Percentiles rank a stretch among this genome's conserved stretches.
phyloP scores from a whole-genome alignment of 805 yeast species.

The Novakomyces olei region DNA sequence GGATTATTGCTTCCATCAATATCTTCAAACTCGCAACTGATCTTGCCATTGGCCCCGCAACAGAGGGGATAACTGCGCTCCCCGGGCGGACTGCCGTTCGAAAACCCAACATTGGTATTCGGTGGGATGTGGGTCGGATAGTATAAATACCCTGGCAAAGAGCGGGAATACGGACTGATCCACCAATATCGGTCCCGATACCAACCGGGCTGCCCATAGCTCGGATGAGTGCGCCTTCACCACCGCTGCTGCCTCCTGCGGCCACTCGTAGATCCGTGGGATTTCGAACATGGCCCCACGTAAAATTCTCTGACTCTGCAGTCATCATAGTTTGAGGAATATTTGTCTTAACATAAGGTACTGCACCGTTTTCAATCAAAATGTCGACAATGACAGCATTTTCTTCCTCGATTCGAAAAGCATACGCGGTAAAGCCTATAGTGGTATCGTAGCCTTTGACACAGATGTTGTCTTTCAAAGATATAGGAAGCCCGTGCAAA shows the following conservation, averaged over 20 bases:
- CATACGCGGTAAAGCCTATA: slow-evolving; percentile 9
- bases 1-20: slow-evolving; percentile 20
- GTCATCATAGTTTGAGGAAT: slow-evolving; percentile 35
- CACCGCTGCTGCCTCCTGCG: slow-evolving; percentile 35
- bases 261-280: slow-evolving; percentile 26
- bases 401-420: slow-evolving; percentile 20
- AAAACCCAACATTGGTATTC: slow-evolving; percentile 20
- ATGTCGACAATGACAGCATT: slow-evolving; percentile 27
- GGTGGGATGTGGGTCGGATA: slow-evolving; percentile 24
- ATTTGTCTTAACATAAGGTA: slow-evolving; percentile 38
- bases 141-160: slow-evolving; percentile 23
- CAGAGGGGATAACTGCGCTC: slow-evolving; percentile 30
- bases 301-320: slow-evolving; percentile 32
- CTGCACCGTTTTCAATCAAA: slow-evolving; percentile 32
- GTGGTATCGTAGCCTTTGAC: slow-evolving; percentile 33
- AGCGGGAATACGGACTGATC: slow-evolving; percentile 29
- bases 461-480: slow-evolving; percentile 44
- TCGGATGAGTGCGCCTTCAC: slow-evolving; percentile 28
- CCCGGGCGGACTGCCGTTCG: slow-evolving; percentile 25
- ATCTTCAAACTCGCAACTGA: slow-evolving; percentile 20
- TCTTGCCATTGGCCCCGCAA: slow-evolving; percentile 28
- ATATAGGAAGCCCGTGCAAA: too few species aligned
- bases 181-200: slow-evolving; percentile 35
- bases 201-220: slow-evolving; percentile 29
- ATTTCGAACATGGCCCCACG: slow-evolving; percentile 29